Conservation (phyloP, 2,329 filamentous ascomycete species). For the Pezicula carpinea region DNA sequence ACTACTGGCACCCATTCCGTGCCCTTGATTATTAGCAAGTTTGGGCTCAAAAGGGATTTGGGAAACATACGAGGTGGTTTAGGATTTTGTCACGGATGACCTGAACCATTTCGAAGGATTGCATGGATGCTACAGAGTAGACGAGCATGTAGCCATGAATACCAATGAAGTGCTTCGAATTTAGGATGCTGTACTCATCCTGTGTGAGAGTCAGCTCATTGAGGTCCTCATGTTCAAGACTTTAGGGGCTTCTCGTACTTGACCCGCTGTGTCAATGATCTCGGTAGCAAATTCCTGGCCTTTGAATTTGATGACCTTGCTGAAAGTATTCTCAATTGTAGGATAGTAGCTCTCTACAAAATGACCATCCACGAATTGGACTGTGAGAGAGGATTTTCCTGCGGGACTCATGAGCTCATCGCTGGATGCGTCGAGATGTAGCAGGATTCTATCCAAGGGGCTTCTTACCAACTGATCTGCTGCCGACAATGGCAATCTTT, state of each 20-base stretch:
- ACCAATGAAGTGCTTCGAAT: constrained; percentile 98
- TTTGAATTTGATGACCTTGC: constrained; percentile 89
- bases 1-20: constrained; percentile 90
- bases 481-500: constrained; percentile 94
- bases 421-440: not conserved
- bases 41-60: not conserved
- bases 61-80: constrained; percentile 74
- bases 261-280: constrained; percentile 96
- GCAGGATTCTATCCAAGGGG: constrained; percentile 4
- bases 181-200: constrained; percentile 98
- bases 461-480: constrained; percentile 78
- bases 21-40: constrained; percentile 50
- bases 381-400: constrained; percentile 97
- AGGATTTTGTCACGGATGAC: constrained; percentile 97
- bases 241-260: constrained; percentile 48
- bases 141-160: constrained; percentile 99
- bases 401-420: constrained; percentile 11
- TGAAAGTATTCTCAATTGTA: constrained; percentile 98
- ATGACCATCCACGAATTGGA: constrained; percentile 94
- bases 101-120: constrained; percentile 95
- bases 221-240: constrained; percentile 2
- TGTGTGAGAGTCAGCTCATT: constrained; percentile 32
- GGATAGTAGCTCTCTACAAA: constrained; percentile 99
- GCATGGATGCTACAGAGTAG: constrained; percentile 91
- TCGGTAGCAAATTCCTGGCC: constrained; percentile 92